Evolutionary conservation across 73 alveolate species (phyloP).

Genomic region (Blepharisma japonicum): DNA sequence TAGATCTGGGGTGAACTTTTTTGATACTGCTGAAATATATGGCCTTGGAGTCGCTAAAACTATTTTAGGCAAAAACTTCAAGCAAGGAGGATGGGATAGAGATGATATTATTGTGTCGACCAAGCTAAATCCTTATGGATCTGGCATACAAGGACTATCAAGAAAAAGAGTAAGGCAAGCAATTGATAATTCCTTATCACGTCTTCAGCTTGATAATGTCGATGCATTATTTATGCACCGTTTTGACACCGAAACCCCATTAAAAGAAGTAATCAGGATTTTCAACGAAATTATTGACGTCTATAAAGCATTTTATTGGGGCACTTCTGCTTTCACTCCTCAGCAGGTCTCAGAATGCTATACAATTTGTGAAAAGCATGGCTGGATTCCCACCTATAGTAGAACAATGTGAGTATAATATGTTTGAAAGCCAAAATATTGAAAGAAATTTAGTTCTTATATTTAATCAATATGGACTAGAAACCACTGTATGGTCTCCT

Average conservation of each 20-base stretch:
- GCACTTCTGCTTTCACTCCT: conserved; percentile 97
- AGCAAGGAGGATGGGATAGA: conserved; percentile 47
- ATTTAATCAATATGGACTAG: conserved; percentile 63
- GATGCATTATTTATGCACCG: conserved; percentile 91
- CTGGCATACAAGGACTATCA: conserved; percentile 66
- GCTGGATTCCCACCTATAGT: conserved; percentile 81
- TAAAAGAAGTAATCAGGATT: conserved; percentile 89
- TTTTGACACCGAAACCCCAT: conserved; percentile 84
- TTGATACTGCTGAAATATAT: conserved; percentile 95
- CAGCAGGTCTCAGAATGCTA: conserved; percentile 75
- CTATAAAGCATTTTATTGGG: conserved; percentile 97
- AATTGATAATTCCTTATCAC: conserved; percentile 64
- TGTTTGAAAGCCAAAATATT: conserved; percentile 78
- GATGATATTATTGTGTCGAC: conserved; percentile 79
- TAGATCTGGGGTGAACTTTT: conserved; percentile 88
- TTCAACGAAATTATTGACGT: conserved; percentile 81
- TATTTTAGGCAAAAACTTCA: conserved; percentile 54
- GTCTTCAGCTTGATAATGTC: conserved; percentile 79
- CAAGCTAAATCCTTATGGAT: conserved; percentile 61
- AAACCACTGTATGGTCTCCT: conserved; percentile 94
- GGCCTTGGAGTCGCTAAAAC: conserved; percentile 83
- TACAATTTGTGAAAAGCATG: conserved; percentile 57
- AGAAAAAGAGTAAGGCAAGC: conserved; percentile 91
- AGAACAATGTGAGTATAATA: conserved; percentile 90
- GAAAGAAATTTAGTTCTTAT: conserved; percentile 82